phyloP scores from a whole-genome alignment of 208 protist genomes.

The Trypanosomatidae sp. region DNA sequence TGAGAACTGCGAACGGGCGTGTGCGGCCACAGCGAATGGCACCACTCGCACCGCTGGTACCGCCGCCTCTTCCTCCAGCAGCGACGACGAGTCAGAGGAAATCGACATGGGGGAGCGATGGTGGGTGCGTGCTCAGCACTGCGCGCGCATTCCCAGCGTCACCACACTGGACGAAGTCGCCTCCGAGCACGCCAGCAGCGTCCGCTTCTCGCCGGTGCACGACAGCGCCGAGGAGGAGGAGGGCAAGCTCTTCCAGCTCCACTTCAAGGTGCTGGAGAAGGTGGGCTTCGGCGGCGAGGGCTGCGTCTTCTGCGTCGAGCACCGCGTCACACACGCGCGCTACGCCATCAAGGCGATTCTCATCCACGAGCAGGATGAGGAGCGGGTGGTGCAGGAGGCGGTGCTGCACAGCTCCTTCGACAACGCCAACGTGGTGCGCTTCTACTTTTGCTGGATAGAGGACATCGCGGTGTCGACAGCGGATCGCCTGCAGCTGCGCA shows the following conservation, averaged over 20 bases:
- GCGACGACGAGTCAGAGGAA: slow-evolving; percentile 23
- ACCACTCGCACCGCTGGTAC: neutral
- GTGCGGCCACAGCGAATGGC: too few relatives aligned
- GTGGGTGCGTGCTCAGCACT: slow-evolving; percentile 27
- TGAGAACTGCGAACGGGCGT: too few relatives aligned
- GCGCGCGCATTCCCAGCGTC: slow-evolving; percentile 7
- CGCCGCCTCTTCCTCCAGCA: too few relatives aligned
- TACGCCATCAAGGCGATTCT: slow-evolving; percentile 86
- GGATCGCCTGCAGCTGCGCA: slow-evolving; percentile 50
- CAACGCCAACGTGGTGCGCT: slow-evolving; percentile 79
- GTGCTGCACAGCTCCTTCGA: slow-evolving; percentile 84
- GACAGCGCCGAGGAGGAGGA: slow-evolving; percentile 23
- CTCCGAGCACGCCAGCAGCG: slow-evolving; percentile 16
- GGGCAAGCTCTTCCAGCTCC: slow-evolving; percentile 67
- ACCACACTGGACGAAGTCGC: slow-evolving; percentile 16
- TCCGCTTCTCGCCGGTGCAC: slow-evolving; percentile 6
- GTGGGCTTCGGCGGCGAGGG: slow-evolving; percentile 76
- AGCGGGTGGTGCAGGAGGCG: slow-evolving; percentile 68
- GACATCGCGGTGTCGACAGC: slow-evolving; percentile 44
- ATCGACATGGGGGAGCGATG: slow-evolving; percentile 33
- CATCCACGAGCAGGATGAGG: slow-evolving; percentile 60
- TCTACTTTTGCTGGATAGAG: slow-evolving; percentile 88
- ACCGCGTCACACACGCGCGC: slow-evolving; percentile 58
- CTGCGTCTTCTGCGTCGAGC: slow-evolving; percentile 82
- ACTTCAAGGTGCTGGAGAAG: slow-evolving; percentile 73